Evolutionary conservation across 2,329 filamentous ascomycete species (phyloP).

Genomic region (Colletotrichum tropicale): DNA sequence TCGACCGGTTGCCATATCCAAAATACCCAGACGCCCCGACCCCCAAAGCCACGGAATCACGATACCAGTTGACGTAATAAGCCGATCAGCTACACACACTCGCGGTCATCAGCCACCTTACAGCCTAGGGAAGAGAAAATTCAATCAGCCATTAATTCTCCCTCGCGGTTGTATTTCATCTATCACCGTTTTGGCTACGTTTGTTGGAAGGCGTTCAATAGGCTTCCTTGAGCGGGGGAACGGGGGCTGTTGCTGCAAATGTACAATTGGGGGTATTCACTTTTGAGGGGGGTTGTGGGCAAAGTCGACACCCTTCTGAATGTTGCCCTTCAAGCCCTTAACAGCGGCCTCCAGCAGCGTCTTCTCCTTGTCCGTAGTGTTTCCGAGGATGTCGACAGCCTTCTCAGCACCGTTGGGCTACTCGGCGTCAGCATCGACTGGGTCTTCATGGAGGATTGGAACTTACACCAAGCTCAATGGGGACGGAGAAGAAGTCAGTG

Average conservation of each 20-base stretch:
- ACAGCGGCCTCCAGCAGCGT: conserved; percentile 78
- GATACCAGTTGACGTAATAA: not conserved
- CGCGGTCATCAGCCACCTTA: conserved; percentile 21
- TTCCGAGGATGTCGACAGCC: conserved; percentile 78
- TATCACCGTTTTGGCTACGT: conserved; percentile 24
- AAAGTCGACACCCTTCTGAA: conserved; percentile 91
- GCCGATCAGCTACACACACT: not conserved
- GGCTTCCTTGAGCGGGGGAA: not conserved
- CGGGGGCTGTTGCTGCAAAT: conserved; percentile 3
- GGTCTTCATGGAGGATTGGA: not conserved
- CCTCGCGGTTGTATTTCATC: conserved; percentile 20
- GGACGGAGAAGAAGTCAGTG: conserved; percentile 93
- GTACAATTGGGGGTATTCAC: conserved; percentile 59
- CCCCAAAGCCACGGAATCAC: not conserved
- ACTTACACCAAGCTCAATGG: conserved; percentile 92
- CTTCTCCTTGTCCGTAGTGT: conserved; percentile 87
- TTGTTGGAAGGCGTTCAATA: conserved; percentile 7
- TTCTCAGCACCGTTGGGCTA: conserved; percentile 86
- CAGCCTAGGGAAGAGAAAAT: conserved; percentile 30
- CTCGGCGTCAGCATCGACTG: conserved; percentile 28
- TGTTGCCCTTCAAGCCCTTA: conserved; percentile 87
- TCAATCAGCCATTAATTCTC: conserved; percentile 31
- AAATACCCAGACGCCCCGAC: not conserved
- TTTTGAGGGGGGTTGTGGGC: conserved; percentile 87
- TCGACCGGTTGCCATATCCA: not conserved